Evolutionary conservation across 2,329 filamentous ascomycete genomes (phyloP), one percentile per base, ranked within the genome.

Genomic region (Fusarium sarcochroum): DNA sequence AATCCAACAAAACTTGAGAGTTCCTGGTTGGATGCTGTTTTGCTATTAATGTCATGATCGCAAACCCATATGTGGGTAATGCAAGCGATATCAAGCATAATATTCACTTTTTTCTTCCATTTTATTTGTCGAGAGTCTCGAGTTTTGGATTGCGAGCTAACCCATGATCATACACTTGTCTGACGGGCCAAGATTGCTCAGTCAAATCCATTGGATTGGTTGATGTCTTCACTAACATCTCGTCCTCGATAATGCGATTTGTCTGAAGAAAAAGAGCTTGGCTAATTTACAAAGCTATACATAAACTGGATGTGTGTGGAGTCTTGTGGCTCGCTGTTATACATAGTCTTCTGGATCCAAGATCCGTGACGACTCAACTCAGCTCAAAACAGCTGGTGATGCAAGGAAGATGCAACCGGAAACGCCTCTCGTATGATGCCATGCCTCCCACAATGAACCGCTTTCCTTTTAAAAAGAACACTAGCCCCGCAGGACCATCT

Each of bases 241-340:
- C 7, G 11, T 41, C 18, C 40, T 23, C 2, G 9, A 49, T 21
- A 23, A 10, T 18, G 23, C 4, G 11, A 7, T 18, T 8, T 17
- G n/a, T 44, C 15, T 52, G 20, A n/a, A 46, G 58, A 50, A 30
- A 55, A 57, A 18, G 32, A 48, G 27, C 14, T 48, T 20, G 44
- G 46, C 42, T 74, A 67, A 52, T 63, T 56, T 74, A 74, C 67
- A 73, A 54, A 47, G 42, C 35, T 62, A 54, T 48, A 50, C 56
- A 63, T 44, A 57, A 27, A 53, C 35, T 62, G 58, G 35, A 60
- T 64, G 47, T 69, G 70, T 71, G 70, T 63, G 63, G 73, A 73
- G 68, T 74, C 70, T 65, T 50, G 58, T 63, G 42, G 61, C 61
- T 71, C 50, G 44, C 58, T 75, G 59, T 75, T 71, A 18, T 74